These are phyloP conservation scores for Bruguiera gymnorhiza DNA, from an alignment of 345 rosid species.

Conservation along the genomic window DNA sequence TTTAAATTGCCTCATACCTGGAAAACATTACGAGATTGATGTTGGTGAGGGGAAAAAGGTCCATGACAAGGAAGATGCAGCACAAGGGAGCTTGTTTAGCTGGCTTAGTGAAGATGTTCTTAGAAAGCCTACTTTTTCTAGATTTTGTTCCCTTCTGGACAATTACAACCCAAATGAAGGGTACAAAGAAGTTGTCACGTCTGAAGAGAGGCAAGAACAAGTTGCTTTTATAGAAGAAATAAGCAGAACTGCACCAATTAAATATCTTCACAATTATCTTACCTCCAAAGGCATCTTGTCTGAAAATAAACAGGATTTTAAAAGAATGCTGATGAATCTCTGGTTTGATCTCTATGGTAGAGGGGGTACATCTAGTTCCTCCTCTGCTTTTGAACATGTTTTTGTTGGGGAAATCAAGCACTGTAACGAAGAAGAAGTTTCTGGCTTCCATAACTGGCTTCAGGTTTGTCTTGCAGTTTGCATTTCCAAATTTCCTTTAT, in stretches of 20 bases:
- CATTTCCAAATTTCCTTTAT: background rate
- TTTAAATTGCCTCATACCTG: conserved; percentile 67
- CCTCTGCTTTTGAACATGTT: conserved; percentile 97
- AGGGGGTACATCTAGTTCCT: conserved; percentile 72
- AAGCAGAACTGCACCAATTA: conserved; percentile 79
- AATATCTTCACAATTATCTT: conserved; percentile 78
- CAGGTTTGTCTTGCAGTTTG: conserved; percentile 47
- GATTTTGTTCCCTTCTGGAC: conserved; percentile 86
- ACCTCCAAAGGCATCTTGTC: conserved; percentile 53
- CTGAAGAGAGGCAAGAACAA: conserved; percentile 89
- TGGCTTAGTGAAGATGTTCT: conserved; percentile 69
- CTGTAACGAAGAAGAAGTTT: conserved; percentile 63
- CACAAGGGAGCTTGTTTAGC: conserved; percentile 61
- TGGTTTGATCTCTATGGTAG: conserved; percentile 90
- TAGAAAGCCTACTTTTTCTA: conserved; percentile 67
- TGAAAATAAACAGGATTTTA: conserved; percentile 64
- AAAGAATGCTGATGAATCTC: conserved; percentile 57
- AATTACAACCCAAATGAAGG: conserved; percentile 83
- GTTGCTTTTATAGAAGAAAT: conserved; percentile 88
- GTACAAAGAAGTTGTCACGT: conserved; percentile 69
- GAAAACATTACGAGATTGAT: conserved; percentile 79
- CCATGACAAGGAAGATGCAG: conserved; percentile 66
- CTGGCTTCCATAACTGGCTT: conserved; percentile 96
- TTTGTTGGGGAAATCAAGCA: conserved; percentile 95
- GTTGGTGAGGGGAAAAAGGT: conserved; percentile 92